phyloP scores from a whole-genome alignment of 2,329 filamentous ascomycete genomes.

The Karstenula rhodostoma region DNA sequence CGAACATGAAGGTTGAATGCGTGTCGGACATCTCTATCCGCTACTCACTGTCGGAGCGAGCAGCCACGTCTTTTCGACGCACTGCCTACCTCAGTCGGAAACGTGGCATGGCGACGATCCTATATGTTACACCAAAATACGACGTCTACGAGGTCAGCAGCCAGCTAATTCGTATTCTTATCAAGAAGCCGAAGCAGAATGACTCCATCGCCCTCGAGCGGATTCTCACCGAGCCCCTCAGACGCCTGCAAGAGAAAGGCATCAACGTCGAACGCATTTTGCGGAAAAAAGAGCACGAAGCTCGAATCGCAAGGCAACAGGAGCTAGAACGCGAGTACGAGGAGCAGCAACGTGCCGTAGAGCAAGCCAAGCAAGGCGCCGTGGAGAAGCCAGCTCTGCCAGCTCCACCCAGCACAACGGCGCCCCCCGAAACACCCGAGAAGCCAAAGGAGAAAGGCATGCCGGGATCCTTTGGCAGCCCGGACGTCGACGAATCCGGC shows the following conservation, averaged over 20 bases:
- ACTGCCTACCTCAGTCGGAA: slow-evolving; percentile 78
- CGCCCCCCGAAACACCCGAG: slow-evolving; percentile 30
- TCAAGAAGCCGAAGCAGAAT: slow-evolving; percentile 84
- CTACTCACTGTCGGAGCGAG: slow-evolving; percentile 75
- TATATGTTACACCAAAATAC: slow-evolving; percentile 80
- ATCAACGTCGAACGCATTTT: slow-evolving; percentile 98
- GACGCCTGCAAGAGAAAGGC: slow-evolving; percentile 82
- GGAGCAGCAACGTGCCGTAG: slow-evolving; percentile 57
- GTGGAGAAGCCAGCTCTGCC: slow-evolving; percentile 25
- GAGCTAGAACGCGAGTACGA: slow-evolving; percentile 75
- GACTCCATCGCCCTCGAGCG: slow-evolving; percentile 91
- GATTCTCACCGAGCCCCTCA: slow-evolving; percentile 83
- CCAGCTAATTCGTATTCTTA: slow-evolving; percentile 80
- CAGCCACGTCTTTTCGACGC: slow-evolving; percentile 56
- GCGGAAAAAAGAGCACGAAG: slow-evolving; percentile 84
- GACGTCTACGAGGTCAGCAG: slow-evolving; percentile 94
- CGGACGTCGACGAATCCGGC: slow-evolving; percentile 42
- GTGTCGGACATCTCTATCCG: slow-evolving; percentile 81
- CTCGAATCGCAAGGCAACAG: slow-evolving; percentile 82
- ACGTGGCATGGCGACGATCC: slow-evolving; percentile 69
- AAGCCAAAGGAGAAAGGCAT: slow-evolving; percentile 36
- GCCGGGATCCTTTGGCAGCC: slow-evolving; percentile 49
- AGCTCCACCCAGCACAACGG: not conserved
- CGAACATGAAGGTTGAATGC: slow-evolving; percentile 78
- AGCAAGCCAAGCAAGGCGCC: slow-evolving; percentile 38